Evolutionary conservation across 106 monocot genomes (phyloP).

Genomic region (Dendrobium catenatum): DNA sequence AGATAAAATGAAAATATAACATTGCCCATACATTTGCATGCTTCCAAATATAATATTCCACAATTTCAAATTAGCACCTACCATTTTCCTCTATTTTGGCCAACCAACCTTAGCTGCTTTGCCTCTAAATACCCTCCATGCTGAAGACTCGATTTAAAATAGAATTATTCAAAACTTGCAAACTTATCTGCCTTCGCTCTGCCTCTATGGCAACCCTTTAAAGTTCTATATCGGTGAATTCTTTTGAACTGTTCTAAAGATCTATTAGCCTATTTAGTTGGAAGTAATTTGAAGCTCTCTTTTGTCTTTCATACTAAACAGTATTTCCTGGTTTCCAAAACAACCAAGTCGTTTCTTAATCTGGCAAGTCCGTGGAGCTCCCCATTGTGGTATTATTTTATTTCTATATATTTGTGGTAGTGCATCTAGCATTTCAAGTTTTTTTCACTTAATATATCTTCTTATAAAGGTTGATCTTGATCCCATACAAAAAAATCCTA

Average conservation of each 20-base stretch:
- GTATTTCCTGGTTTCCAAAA: neutral
- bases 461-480: neutral
- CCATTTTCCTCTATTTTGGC: neutral
- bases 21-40: neutral
- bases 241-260: neutral
- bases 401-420: neutral
- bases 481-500: neutral
- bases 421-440: neutral
- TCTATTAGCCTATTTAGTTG: neutral
- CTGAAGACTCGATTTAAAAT: neutral
- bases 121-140: no score
- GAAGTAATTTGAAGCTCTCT: neutral
- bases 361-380: neutral
- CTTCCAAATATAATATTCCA: neutral
- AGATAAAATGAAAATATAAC: no score
- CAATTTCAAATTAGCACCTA: neutral
- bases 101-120: neutral
- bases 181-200: neutral
- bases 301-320: neutral
- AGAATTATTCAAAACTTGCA: neutral
- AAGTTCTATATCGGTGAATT: neutral
- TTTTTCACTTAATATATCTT: neutral
- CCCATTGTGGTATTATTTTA: neutral
- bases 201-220: neutral
- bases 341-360: neutral